These are phyloP conservation scores for Globisporangium rhizosaccharum DNA, from an alignment of 352 stramenopile genomes.

Conservation along the genomic window DNA sequence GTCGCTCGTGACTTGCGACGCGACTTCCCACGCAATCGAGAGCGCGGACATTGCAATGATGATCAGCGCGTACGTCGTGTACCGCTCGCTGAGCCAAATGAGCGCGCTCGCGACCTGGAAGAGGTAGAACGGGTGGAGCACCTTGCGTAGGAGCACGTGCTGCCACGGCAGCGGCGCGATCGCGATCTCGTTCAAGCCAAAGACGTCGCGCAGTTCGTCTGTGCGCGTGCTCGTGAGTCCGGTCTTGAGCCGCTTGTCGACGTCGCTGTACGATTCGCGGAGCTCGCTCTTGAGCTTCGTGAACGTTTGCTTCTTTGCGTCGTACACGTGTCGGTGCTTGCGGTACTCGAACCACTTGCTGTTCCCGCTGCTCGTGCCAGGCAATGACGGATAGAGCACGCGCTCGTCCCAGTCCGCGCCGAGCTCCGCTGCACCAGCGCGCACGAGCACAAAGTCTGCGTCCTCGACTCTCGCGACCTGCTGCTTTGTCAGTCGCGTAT, in stretches of 20 bases:
- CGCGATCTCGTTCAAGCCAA: slow-evolving; percentile 55
- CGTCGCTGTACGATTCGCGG: slow-evolving; percentile 33
- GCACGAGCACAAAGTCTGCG: slow-evolving; percentile 52
- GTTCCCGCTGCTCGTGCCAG: background rate
- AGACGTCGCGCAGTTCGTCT: slow-evolving; percentile 33
- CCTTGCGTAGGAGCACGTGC: slow-evolving; percentile 50
- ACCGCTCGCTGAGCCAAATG: slow-evolving; percentile 65
- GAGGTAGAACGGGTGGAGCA: slow-evolving; percentile 77
- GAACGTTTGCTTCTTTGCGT: slow-evolving; percentile 44
- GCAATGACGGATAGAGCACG: slow-evolving; percentile 14
- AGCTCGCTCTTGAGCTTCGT: slow-evolving; percentile 52
- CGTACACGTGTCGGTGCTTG: slow-evolving; percentile 64
- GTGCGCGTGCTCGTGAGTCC: slow-evolving; percentile 24
- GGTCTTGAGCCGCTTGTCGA: slow-evolving; percentile 20
- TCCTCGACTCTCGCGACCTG: slow-evolving; percentile 33
- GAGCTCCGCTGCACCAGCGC: slow-evolving; percentile 6
- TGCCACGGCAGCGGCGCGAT: slow-evolving; percentile 41
- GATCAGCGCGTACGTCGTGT: slow-evolving; percentile 61
- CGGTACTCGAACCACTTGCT: slow-evolving; percentile 59
- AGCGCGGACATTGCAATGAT: slow-evolving; percentile 56
- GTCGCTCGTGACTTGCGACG: slow-evolving; percentile 57
- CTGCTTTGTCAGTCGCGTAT: slow-evolving; percentile 45
- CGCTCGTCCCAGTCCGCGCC: slow-evolving; percentile 38
- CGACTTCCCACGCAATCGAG: slow-evolving; percentile 71
- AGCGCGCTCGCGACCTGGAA: slow-evolving; percentile 65